Base-by-base conservation (phyloP, 1,284 basidiomycete species). In the Papiliotrema fonsecae region DNA sequence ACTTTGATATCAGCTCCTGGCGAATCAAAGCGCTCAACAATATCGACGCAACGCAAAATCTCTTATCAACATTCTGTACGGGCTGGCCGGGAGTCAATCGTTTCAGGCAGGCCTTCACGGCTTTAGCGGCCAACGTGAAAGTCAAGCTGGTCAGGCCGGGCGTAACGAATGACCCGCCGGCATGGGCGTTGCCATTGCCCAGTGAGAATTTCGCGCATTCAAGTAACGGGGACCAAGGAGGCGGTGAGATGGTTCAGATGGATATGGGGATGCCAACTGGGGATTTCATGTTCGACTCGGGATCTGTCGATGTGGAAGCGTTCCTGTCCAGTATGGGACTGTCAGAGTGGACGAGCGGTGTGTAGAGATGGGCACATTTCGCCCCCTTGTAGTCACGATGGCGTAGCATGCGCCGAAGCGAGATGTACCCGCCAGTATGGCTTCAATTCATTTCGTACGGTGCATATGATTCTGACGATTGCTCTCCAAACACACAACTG, bases 231-330 rank as follows among this genome's bases (percentile, higher is more conserved):
- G n/a, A n/a, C n/a, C n/a, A n/a, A n/a, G n/a, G n/a, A n/a, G n/a
- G n/a, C n/a, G n/a, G n/a, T n/a, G n/a, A n/a, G n/a, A n/a, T n/a
- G n/a, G n/a, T n/a, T n/a, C n/a, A n/a, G n/a, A n/a, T n/a, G n/a
- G n/a, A n/a, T n/a, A n/a, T n/a, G n/a, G n/a, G n/a, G n/a, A n/a
- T n/a, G 21, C 35, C 35, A 11, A 37, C 18, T 19, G 13, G 9
- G 14, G 38, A 40, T 21, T 40, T 40, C 22, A 22, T 42, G 40
- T 21, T 25, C 22, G 40, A 42, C n/a, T 26, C 22, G 11, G 42
- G 28, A 10, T 19, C 42, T 22, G 34, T 32, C 30, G 42, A 44
- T n/a, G 42, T 44, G n/a, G 42, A 44, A n/a, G 42, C 42, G n/a
- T 44, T 44, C 42, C 24, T 44, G 21, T 18, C 27, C 21, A 32